These are phyloP conservation scores for Gossypium arboreum DNA, from an alignment of 345 rosid genomes.

Conservation along the genomic window DNA sequence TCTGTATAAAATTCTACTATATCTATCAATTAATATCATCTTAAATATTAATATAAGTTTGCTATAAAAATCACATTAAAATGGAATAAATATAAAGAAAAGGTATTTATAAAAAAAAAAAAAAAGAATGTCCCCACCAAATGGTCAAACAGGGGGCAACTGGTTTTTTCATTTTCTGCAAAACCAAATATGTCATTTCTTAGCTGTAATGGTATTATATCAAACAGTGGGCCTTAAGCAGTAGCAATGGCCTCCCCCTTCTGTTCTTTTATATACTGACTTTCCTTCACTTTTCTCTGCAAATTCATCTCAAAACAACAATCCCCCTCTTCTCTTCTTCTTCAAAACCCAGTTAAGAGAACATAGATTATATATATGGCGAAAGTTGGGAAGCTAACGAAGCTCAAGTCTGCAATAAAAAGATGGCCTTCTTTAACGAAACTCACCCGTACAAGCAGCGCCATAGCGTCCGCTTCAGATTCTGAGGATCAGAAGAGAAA, in stretches of 20 bases:
- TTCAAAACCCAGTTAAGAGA: no score
- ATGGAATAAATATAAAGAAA: no score
- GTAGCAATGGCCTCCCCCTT: neutral
- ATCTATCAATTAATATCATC: no score
- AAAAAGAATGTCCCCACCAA: neutral
- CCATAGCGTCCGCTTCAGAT: constrained; percentile 15
- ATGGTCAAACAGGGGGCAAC: constrained; percentile 14
- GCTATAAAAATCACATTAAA: no score
- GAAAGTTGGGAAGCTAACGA: constrained; percentile 63
- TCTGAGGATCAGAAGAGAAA: neutral
- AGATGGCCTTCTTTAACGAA: constrained; percentile 76
- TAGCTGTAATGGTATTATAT: constrained; percentile 41
- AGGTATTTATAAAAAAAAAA: neutral
- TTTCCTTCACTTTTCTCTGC: constrained; percentile 29
- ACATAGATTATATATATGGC: constrained; percentile 40
- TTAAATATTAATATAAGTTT: no score
- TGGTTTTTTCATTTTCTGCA: constrained; percentile 21
- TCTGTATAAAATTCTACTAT: no score
- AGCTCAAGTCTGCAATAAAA: constrained; percentile 87
- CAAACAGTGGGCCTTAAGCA: constrained; percentile 61
- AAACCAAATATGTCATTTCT: constrained; percentile 30
- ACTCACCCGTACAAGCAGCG: constrained; percentile 30
- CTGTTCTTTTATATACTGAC: constrained; percentile 34
- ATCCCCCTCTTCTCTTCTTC: constrained; percentile 12
- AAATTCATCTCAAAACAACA: neutral